These are phyloP conservation scores for Polysphondylium violaceum DNA, from an alignment of 78 protist species.

Conservation along the genomic window DNA sequence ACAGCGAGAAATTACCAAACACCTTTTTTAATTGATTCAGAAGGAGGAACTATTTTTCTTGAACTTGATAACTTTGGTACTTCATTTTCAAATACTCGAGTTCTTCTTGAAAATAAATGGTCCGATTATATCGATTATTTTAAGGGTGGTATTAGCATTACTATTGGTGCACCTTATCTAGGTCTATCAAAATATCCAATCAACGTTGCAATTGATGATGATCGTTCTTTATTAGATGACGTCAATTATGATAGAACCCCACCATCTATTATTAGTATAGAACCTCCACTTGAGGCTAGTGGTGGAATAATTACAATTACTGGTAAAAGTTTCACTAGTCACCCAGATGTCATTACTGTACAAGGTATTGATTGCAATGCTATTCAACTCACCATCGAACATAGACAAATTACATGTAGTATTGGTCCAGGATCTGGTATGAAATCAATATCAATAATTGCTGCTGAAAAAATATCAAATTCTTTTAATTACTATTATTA, in stretches of 20 bases:
- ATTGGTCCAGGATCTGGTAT: neutral
- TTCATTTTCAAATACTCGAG: neutral
- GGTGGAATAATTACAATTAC: neutral
- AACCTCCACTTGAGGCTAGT: neutral
- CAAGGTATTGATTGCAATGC: neutral
- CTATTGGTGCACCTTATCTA: neutral
- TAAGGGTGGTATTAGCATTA: neutral
- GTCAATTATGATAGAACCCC: neutral
- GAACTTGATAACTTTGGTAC: neutral
- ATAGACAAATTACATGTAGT: neutral
- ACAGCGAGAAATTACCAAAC: neutral
- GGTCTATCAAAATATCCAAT: neutral
- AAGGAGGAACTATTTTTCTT: neutral
- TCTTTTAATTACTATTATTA: neutral
- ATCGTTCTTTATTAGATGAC: neutral
- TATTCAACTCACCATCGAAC: neutral
- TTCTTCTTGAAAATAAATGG: neutral
- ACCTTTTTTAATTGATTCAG: neutral
- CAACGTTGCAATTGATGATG: neutral
- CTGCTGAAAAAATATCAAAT: neutral
- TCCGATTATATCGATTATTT: neutral
- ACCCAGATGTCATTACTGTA: neutral
- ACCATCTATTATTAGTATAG: neutral
- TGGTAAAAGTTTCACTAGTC: neutral
- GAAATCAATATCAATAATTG: neutral